Percentiles rank a stretch among this genome's conserved stretches.
Evolutionary conservation across 164 flowering plant species (phyloP).

Genomic region (Paratinospora sagittata): DNA sequence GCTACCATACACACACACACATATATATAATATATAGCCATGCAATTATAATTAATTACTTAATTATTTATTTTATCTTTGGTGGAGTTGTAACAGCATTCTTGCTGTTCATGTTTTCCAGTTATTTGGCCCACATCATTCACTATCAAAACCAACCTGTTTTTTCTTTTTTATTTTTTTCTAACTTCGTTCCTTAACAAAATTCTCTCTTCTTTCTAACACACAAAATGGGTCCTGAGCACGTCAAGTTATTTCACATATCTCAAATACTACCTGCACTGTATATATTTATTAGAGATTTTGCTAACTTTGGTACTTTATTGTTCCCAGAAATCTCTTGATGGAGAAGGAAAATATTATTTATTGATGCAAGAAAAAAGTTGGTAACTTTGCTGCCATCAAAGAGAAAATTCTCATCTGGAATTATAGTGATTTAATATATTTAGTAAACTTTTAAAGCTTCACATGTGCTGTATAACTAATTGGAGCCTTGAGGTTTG

Average conservation of each 20-base stretch:
- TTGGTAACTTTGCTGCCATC: constrained; percentile 15
- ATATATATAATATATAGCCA: too few species aligned
- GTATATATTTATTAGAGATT: not conserved
- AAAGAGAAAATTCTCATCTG: constrained; percentile 7
- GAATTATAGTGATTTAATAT: not conserved
- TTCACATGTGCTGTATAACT: constrained; percentile 11
- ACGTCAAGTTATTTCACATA: not conserved
- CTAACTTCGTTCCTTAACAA: constrained; percentile 33
- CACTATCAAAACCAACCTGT: constrained; percentile 20
- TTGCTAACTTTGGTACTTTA: not conserved
- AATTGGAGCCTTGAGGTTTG: not conserved
- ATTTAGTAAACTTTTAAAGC: constrained; percentile 13
- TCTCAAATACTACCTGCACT: constrained; percentile 1
- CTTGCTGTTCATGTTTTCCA: constrained; percentile 22
- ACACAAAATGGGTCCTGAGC: not conserved
- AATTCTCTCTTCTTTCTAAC: constrained; percentile 12
- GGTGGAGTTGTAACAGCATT: not conserved
- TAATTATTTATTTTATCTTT: not conserved
- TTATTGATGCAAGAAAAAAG: constrained; percentile 7
- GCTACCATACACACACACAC: too few species aligned
- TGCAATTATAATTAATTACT: not conserved
- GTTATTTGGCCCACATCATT: constrained; percentile 20
- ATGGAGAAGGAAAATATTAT: constrained; percentile 9
- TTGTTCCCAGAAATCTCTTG: not conserved
- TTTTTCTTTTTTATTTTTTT: not conserved